Conservation (phyloP, 306 rosid genomes). For the Lathyrus sativus region DNA sequence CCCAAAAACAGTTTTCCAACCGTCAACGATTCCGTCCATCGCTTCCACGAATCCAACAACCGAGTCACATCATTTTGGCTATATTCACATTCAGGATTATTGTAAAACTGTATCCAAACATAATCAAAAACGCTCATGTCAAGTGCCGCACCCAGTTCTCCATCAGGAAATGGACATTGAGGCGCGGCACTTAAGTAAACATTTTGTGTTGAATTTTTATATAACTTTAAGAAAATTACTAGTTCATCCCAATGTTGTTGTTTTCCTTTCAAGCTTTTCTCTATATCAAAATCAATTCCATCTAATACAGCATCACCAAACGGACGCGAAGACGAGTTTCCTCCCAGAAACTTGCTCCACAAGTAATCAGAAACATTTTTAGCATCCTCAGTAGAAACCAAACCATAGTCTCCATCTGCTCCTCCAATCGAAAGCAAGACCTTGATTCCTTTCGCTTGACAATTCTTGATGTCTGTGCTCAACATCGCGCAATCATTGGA, state of each 20-base stretch:
- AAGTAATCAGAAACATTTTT: slow-evolving; percentile 47
- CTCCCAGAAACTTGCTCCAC: slow-evolving; percentile 60
- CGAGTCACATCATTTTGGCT: slow-evolving; percentile 14
- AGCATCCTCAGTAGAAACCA: slow-evolving; percentile 53
- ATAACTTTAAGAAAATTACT: slow-evolving; percentile 35
- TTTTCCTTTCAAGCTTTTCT: neutral
- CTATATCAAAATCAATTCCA: slow-evolving; percentile 57
- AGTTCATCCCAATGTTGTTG: slow-evolving; percentile 35
- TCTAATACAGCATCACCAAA: slow-evolving; percentile 54
- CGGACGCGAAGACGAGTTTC: slow-evolving; percentile 47
- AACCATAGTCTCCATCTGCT: slow-evolving; percentile 35
- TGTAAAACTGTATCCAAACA: slow-evolving; percentile 56
- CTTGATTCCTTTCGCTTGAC: slow-evolving; percentile 54
- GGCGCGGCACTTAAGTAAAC: slow-evolving; percentile 59
- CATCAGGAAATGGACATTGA: slow-evolving; percentile 61
- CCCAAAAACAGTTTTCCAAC: slow-evolving; percentile 46
- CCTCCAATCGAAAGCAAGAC: slow-evolving; percentile 60
- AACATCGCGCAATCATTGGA: slow-evolving; percentile 33
- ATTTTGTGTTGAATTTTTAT: slow-evolving; percentile 12
- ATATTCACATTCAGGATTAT: slow-evolving; percentile 59
- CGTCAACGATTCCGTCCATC: slow-evolving; percentile 45
- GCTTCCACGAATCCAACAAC: slow-evolving; percentile 50
- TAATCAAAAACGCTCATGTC: slow-evolving; percentile 45
- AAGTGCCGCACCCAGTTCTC: slow-evolving; percentile 31
- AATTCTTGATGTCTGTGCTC: slow-evolving; percentile 40